Evolutionary conservation across 1,139 yeast species (phyloP).

Genomic region (Sporopachydermia cereana): DNA sequence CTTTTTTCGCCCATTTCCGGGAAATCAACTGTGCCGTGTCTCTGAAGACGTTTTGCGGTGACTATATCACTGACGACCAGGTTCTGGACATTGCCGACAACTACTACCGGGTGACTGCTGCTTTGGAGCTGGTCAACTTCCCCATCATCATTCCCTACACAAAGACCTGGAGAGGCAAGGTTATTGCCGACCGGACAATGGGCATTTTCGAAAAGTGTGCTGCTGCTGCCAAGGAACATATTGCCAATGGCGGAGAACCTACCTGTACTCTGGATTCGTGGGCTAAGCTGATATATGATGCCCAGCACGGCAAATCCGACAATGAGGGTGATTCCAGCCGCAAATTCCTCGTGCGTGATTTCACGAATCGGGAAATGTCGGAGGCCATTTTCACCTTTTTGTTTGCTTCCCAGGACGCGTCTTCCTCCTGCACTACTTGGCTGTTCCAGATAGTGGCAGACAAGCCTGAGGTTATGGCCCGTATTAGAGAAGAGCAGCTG

Average conservation of each 20-base stretch:
- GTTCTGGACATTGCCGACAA: constrained; percentile 81
- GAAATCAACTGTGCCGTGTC: constrained; percentile 93
- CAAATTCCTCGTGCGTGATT: constrained; percentile 63
- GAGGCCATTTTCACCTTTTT: constrained; percentile 93
- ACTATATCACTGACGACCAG: constrained; percentile 84
- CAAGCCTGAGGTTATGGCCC: constrained; percentile 77
- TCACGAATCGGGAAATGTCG: constrained; percentile 82
- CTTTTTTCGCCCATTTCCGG: constrained; percentile 87
- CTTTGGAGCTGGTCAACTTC: constrained; percentile 92
- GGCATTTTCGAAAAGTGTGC: constrained; percentile 82
- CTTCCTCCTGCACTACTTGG: constrained; percentile 98
- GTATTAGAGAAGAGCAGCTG: constrained; percentile 86
- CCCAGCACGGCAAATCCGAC: constrained; percentile 33
- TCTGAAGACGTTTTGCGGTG: constrained; percentile 89
- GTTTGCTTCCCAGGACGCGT: constrained; percentile 97
- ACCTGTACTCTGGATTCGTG: constrained; percentile 92
- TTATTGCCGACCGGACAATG: constrained; percentile 90
- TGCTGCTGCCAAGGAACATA: constrained; percentile 67
- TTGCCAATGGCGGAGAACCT: constrained; percentile 69
- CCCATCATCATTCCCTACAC: constrained; percentile 93
- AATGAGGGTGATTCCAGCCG: constrained; percentile 33
- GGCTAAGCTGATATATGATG: constrained; percentile 76
- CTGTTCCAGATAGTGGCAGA: constrained; percentile 92
- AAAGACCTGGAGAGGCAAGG: constrained; percentile 95
- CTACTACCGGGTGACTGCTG: constrained; percentile 85